Evolutionary conservation across 176 grass and related monocot species (phyloP).

Genomic region (Paspalum notatum): DNA sequence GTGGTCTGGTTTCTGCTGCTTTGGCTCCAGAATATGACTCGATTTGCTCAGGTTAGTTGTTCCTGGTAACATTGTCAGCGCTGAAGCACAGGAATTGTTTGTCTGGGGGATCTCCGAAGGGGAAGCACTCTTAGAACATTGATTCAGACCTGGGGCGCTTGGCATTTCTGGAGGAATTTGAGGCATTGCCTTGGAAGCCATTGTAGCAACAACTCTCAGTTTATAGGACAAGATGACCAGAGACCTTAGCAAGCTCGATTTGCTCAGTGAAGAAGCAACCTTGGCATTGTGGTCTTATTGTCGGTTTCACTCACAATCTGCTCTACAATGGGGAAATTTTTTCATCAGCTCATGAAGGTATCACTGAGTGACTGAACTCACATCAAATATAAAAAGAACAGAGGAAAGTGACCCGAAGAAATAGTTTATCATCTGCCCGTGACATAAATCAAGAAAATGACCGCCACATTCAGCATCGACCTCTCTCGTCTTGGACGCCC

Average conservation of each 20-base stretch:
- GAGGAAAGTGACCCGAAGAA: slow-evolving; percentile 6
- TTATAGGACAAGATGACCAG: slow-evolving; percentile 13
- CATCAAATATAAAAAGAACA: slow-evolving; percentile 22
- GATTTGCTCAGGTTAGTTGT: slow-evolving; percentile 22
- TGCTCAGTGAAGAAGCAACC: slow-evolving; percentile 12
- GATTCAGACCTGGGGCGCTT: slow-evolving; percentile 29
- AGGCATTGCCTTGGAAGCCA: slow-evolving; percentile 44
- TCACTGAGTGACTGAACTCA: neutral
- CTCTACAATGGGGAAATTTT: neutral
- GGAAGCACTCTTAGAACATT: slow-evolving; percentile 12
- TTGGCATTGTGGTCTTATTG: neutral
- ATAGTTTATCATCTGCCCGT: slow-evolving; percentile 3
- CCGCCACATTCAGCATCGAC: slow-evolving; percentile 3
- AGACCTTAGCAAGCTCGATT: neutral
- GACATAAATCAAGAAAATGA: slow-evolving; percentile 14
- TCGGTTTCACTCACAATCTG: slow-evolving; percentile 23
- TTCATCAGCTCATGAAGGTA: slow-evolving; percentile 15
- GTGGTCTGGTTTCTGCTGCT: slow-evolving; percentile 39
- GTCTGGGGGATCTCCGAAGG: slow-evolving; percentile 31
- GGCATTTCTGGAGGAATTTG: slow-evolving; percentile 39
- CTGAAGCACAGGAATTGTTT: slow-evolving; percentile 22
- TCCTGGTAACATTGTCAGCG: neutral
- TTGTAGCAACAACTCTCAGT: neutral
- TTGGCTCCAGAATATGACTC: slow-evolving; percentile 13
- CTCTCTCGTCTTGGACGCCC: slow-evolving; percentile 6